Evolutionary conservation across 2,329 filamentous ascomycete genomes (phyloP).

Genomic region (Bretziella fagacearum): DNA sequence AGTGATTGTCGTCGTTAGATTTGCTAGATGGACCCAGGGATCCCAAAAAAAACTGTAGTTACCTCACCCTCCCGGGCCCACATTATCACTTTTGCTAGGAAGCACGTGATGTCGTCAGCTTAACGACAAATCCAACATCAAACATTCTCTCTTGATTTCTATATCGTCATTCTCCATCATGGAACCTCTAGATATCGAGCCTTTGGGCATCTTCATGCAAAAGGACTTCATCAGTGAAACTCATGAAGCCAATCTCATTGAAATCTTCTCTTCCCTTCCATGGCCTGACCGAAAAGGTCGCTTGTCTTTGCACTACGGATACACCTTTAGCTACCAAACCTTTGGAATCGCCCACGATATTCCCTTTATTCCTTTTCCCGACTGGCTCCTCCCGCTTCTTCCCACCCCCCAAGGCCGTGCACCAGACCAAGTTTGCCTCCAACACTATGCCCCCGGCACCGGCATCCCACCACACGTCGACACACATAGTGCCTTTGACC

Average conservation of each 20-base stretch:
- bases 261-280: conserved; percentile 27
- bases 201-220: conserved; percentile 28
- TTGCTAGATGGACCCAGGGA: no score
- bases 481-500: conserved; percentile 32
- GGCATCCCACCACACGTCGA: conserved; percentile 46
- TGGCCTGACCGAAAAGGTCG: conserved; percentile 29
- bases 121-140: no score
- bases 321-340: conserved; percentile 41
- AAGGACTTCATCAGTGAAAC: conserved; percentile 29
- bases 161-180: conserved; percentile 16
- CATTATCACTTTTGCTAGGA: no score
- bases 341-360: conserved; percentile 35
- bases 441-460: conserved; percentile 41
- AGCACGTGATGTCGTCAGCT: no score
- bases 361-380: conserved; percentile 33
- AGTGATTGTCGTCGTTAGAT: no score
- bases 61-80: no score
- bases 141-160: no score
- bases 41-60: no score
- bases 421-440: conserved; percentile 41
- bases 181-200: conserved; percentile 18
- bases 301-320: conserved; percentile 37
- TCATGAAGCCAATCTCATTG: conserved; percentile 29
- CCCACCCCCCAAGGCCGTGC: conserved; percentile 26
- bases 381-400: conserved; percentile 33